Percentiles rank a stretch among this genome's conserved stretches.
phyloP scores from a whole-genome alignment of 805 yeast species.

The Barnettozyma sucrosica region DNA sequence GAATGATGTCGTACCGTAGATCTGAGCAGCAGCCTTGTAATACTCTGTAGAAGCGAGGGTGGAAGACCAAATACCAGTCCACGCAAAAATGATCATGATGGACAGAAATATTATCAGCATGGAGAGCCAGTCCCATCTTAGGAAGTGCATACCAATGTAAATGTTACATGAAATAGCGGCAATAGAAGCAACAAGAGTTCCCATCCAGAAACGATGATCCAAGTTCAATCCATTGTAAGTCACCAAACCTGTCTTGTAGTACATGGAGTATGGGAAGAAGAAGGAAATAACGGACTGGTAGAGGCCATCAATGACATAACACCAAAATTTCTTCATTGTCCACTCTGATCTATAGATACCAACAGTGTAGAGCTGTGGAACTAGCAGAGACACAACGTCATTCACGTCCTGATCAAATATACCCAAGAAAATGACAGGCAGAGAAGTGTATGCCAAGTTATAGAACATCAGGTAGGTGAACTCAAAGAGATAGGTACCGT shows the following conservation, averaged over 20 bases:
- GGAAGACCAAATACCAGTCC: conserved; percentile 81
- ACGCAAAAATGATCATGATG: conserved; percentile 53
- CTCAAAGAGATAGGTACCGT: conserved; percentile 75
- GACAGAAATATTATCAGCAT: conserved; percentile 50
- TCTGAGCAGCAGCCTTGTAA: conserved; percentile 58
- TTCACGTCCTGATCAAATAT: conserved; percentile 77
- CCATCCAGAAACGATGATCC: conserved; percentile 72
- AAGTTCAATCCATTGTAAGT: conserved; percentile 49
- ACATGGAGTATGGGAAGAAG: conserved; percentile 65
- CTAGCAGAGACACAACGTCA: conserved; percentile 59
- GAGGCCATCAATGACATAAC: conserved; percentile 72
- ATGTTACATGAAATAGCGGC: conserved; percentile 63
- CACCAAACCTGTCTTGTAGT: conserved; percentile 37
- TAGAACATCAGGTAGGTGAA: conserved; percentile 76
- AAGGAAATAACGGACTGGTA: conserved; percentile 70
- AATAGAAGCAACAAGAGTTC: conserved; percentile 60
- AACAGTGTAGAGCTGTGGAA: conserved; percentile 67
- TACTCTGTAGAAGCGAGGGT: conserved; percentile 48
- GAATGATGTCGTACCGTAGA: conserved; percentile 54
- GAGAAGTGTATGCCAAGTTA: conserved; percentile 76
- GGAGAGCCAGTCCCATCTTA: conserved; percentile 79
- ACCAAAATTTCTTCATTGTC: conserved; percentile 60
- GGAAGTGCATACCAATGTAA: conserved; percentile 61
- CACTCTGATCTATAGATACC: conserved; percentile 73
- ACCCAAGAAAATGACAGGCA: conserved; percentile 74